Evolutionary conservation across 2,329 filamentous ascomycete genomes (phyloP).

Genomic region (Neonectria hederae): DNA sequence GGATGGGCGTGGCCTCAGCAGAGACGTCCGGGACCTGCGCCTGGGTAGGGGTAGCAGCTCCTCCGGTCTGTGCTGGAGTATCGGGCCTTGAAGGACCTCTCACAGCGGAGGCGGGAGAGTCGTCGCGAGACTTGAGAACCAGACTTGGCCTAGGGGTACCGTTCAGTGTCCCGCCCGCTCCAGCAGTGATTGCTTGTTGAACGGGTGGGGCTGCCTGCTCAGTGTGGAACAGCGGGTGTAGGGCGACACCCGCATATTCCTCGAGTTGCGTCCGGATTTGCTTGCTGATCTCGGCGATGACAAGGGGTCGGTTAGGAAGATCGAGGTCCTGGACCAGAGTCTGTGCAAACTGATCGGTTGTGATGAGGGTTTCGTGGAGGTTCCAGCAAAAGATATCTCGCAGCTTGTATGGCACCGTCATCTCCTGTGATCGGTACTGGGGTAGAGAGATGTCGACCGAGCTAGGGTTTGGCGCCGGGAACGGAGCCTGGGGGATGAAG

Average conservation of each 20-base stretch:
- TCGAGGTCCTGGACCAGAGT: slow-evolving; percentile 92
- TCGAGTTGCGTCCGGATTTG: slow-evolving; percentile 96
- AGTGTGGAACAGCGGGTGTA: slow-evolving; percentile 90
- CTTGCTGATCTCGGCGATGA: slow-evolving; percentile 85
- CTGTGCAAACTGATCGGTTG: slow-evolving; percentile 95
- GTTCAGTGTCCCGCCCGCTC: slow-evolving; percentile 25
- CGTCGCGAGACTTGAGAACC: slow-evolving; percentile 49
- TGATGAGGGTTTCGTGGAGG: slow-evolving; percentile 90
- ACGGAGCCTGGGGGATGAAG: slow-evolving; percentile 72
- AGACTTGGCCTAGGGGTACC: slow-evolving; percentile 45
- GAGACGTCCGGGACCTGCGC: slow-evolving; percentile 64
- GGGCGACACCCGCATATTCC: slow-evolving; percentile 92
- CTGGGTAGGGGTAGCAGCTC: slow-evolving; percentile 59
- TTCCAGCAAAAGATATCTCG: slow-evolving; percentile 99
- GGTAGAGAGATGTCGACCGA: slow-evolving; percentile 76
- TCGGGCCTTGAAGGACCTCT: slow-evolving; percentile 59
- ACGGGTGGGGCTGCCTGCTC: slow-evolving; percentile 47
- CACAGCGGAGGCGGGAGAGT: slow-evolving; percentile 50
- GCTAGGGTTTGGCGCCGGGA: slow-evolving; percentile 70
- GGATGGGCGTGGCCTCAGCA: slow-evolving; percentile 73
- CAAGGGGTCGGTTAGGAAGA: slow-evolving; percentile 75
- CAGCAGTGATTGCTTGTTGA: slow-evolving; percentile 32
- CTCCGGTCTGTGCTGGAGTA: slow-evolving; percentile 65
- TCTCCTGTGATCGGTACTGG: slow-evolving; percentile 81
- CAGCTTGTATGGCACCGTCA: slow-evolving; percentile 84